Evolutionary conservation across 768 basidiomycete genomes (phyloP).

Genomic region (Lentinula boryana): DNA sequence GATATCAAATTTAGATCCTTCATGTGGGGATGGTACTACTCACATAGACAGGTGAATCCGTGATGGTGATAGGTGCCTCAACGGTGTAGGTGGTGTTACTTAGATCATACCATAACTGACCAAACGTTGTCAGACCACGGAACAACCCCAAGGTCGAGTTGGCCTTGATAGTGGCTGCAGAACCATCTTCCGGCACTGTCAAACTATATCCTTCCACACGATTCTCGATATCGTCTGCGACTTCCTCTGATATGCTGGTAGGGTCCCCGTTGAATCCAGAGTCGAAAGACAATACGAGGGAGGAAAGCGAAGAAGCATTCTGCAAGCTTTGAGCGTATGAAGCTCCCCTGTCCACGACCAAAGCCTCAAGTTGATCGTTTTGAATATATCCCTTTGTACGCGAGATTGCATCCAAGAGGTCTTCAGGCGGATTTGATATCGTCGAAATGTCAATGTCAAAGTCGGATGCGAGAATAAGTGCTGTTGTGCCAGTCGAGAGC

Average conservation of each 20-base stretch:
- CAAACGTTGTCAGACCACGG: slow-evolving; percentile 71
- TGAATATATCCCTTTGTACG: slow-evolving; percentile 24
- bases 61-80: slow-evolving; percentile 52
- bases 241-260: slow-evolving; percentile 20
- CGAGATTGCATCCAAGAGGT: slow-evolving; percentile 30
- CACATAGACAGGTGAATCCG: slow-evolving; percentile 64
- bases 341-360: slow-evolving; percentile 35
- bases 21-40: slow-evolving; percentile 16
- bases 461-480: slow-evolving; percentile 14
- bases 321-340: slow-evolving; percentile 21
- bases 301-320: slow-evolving; percentile 20
- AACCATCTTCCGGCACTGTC: slow-evolving; percentile 46
- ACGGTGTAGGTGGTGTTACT: slow-evolving; percentile 42
- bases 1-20: background rate
- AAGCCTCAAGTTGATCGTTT: slow-evolving; percentile 31
- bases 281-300: slow-evolving; percentile 23
- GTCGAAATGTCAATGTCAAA: slow-evolving; percentile 27
- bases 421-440: slow-evolving; percentile 23
- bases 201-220: slow-evolving; percentile 60
- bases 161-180: slow-evolving; percentile 46
- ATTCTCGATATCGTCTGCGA: slow-evolving; percentile 40
- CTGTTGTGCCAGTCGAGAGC: slow-evolving; percentile 13
- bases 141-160: slow-evolving; percentile 63
- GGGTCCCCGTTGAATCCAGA: background rate
- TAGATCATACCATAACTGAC: slow-evolving; percentile 58